phyloP scores from a whole-genome alignment of 2,329 filamentous ascomycete genomes.

The Hymenoscyphus occultus region DNA sequence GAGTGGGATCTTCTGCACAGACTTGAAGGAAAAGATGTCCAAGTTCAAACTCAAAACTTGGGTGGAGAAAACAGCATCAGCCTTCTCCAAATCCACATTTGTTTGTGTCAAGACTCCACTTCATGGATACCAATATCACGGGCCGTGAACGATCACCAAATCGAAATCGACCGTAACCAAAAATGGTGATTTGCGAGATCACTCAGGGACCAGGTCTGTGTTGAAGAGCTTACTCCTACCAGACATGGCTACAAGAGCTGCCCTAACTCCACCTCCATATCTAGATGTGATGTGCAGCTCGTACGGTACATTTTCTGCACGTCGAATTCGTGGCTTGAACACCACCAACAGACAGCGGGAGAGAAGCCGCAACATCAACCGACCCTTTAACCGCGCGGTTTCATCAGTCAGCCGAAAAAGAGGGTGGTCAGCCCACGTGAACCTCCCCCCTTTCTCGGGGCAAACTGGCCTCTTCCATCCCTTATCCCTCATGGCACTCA shows the following conservation, averaged over 20 bases:
- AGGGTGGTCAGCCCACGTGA: conserved; percentile 1
- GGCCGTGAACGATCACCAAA: neutral
- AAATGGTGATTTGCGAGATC: neutral
- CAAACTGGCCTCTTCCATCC: conserved; percentile 1
- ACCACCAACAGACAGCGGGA: conserved; percentile 1
- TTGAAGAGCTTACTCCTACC: neutral
- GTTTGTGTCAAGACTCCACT: neutral
- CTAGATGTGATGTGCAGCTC: neutral
- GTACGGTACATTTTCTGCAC: conserved; percentile 1
- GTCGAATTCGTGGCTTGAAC: neutral
- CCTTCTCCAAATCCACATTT: neutral
- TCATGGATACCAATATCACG: neutral
- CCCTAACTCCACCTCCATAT: neutral
- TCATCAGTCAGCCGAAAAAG: neutral
- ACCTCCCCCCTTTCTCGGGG: neutral
- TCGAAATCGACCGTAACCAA: conserved; percentile 1
- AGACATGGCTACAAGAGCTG: neutral
- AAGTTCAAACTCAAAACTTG: neutral
- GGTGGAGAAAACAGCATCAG: neutral
- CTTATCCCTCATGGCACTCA: conserved; percentile 1
- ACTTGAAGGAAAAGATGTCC: neutral
- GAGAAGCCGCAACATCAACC: neutral
- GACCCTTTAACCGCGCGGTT: conserved; percentile 1
- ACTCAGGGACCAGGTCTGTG: neutral
- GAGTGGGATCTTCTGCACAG: conserved; percentile 1